Conservation (phyloP, 2,329 filamentous ascomycete genomes). For the Epichloe glyceriae region DNA sequence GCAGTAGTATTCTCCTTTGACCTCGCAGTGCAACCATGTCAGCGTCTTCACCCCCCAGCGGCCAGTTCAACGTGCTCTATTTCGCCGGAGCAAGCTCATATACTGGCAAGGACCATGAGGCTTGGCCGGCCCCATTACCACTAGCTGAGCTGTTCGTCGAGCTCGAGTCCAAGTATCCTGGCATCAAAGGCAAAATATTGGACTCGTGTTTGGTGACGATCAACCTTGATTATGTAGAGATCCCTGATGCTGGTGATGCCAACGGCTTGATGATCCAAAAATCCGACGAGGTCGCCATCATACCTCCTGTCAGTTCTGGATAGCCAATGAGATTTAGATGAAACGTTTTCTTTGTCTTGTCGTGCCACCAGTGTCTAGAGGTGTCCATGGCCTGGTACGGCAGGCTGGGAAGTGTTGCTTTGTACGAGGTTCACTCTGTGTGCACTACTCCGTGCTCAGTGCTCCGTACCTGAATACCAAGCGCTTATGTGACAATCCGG, state of each 20-base stretch:
- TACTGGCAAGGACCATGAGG: constrained; percentile 54
- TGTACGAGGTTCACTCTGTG: too few relatives aligned
- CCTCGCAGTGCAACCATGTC: constrained; percentile 18
- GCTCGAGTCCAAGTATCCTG: constrained; percentile 57
- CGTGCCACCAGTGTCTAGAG: too few relatives aligned
- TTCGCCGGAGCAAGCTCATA: constrained; percentile 65
- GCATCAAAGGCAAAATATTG: constrained; percentile 56
- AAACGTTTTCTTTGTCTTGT: not conserved
- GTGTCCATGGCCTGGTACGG: too few relatives aligned
- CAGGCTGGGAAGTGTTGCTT: too few relatives aligned
- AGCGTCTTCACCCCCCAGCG: constrained; percentile 36
- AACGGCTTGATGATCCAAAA: constrained; percentile 43
- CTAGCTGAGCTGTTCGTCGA: constrained; percentile 49
- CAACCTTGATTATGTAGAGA: constrained; percentile 69
- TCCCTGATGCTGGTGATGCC: constrained; percentile 33
- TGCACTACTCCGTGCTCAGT: too few relatives aligned
- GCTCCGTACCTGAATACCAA: too few relatives aligned
- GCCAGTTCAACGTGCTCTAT: constrained; percentile 70
- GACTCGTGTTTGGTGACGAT: constrained; percentile 64
- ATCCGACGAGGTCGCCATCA: constrained; percentile 76
- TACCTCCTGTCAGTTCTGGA: constrained; percentile 78
- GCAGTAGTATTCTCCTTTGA: not conserved
- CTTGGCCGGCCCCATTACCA: constrained; percentile 51
- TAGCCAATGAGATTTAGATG: constrained; percentile 24
- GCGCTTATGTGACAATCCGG: too few relatives aligned